Percentiles rank a stretch among this genome's conserved stretches.
Evolutionary conservation across 306 rosid species (phyloP).

Genomic region (Sindora glabra): DNA sequence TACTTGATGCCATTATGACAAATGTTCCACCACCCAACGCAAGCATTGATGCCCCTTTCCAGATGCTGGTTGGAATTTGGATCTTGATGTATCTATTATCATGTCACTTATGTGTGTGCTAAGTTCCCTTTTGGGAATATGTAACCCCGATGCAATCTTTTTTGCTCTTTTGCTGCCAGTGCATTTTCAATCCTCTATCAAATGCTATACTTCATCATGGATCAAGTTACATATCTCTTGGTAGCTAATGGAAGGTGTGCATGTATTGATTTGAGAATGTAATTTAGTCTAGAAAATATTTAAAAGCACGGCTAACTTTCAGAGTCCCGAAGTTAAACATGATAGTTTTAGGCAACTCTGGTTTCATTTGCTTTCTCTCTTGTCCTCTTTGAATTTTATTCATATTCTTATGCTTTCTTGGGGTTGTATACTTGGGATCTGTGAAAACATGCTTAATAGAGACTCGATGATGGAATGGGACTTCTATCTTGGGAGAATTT

Average conservation of each 20-base stretch:
- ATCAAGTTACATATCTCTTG: neutral
- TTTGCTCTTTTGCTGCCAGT: neutral
- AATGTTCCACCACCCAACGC: constrained; percentile 78
- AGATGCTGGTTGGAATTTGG: constrained; percentile 87
- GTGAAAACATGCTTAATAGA: constrained; percentile 41
- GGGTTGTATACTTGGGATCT: constrained; percentile 16
- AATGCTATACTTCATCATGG: neutral
- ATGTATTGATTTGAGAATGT: constrained; percentile 1
- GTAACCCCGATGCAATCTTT: constrained; percentile 7
- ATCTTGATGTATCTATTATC: constrained; percentile 1
- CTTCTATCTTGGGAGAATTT: constrained; percentile 84
- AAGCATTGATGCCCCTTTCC: constrained; percentile 64
- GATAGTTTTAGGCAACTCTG: neutral
- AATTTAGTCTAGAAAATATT: neutral
- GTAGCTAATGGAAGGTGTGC: neutral
- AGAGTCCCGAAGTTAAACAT: neutral
- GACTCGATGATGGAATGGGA: constrained; percentile 93
- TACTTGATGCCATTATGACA: constrained; percentile 73
- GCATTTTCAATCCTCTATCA: neutral
- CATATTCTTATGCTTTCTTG: neutral
- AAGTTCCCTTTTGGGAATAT: constrained; percentile 13
- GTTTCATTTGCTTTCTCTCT: constrained; percentile 9
- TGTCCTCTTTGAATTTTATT: neutral
- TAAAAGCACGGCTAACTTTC: neutral
- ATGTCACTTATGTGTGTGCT: neutral